Percentiles rank a stretch among this genome's conserved stretches.
Conservation (phyloP, 768 basidiomycete species). For the Hemileccinum impolitum region DNA sequence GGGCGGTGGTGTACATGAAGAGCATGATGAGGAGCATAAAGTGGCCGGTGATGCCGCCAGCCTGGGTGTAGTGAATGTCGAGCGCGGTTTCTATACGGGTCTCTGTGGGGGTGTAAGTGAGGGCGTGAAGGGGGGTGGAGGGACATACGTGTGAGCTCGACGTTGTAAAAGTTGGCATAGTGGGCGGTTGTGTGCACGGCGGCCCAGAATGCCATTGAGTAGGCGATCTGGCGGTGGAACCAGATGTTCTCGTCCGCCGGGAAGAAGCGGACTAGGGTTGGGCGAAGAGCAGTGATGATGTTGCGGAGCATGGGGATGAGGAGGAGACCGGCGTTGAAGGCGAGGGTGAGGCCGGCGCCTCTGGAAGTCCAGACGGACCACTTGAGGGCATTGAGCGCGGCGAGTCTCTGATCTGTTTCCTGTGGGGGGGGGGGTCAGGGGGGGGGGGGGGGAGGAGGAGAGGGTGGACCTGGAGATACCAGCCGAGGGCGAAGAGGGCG, state of each 20-base stretch:
- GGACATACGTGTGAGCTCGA: slow-evolving; percentile 76
- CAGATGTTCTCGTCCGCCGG: slow-evolving; percentile 94
- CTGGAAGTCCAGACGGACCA: slow-evolving; percentile 90
- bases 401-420: slow-evolving; percentile 59
- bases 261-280: slow-evolving; percentile 75
- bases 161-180: slow-evolving; percentile 91
- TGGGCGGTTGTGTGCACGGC: slow-evolving; percentile 93
- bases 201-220: slow-evolving; percentile 90
- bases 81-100: slow-evolving; percentile 74
- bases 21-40: slow-evolving; percentile 95
- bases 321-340: slow-evolving; percentile 82
- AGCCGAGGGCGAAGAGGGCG: slow-evolving; percentile 78
- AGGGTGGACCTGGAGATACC: slow-evolving; percentile 67
- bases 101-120: slow-evolving; percentile 44
- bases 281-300: slow-evolving; percentile 79
- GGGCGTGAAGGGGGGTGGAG: not conserved
- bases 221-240: slow-evolving; percentile 95
- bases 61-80: slow-evolving; percentile 83
- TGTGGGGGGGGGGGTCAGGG: slow-evolving; percentile 27
- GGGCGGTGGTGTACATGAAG: slow-evolving; percentile 88
- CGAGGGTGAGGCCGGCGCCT: slow-evolving; percentile 88
- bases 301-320: slow-evolving; percentile 89
- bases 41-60: slow-evolving; percentile 93
- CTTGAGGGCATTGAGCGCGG: slow-evolving; percentile 72
- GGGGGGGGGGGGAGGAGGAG: not conserved